Base-by-base conservation (phyloP, 305 asterid species). In the Ilex paraguariensis region DNA sequence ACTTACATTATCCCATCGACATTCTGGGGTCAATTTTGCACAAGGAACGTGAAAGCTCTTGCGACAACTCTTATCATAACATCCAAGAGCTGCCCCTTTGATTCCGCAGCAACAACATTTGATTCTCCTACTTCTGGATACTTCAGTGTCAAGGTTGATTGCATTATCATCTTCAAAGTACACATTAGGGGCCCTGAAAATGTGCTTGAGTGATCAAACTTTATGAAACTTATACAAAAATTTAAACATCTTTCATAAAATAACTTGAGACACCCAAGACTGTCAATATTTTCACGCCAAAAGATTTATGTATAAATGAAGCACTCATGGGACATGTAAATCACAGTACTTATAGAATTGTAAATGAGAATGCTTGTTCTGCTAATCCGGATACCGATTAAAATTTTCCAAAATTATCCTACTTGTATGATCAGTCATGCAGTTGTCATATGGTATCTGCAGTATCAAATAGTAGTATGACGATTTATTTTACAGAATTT, bases 41-140 rank as follows among this genome's bases (percentile, higher is more conserved):
- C 99, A 93, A 56, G 99, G 71, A 72, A 90, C 87, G 69, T 93
- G 99, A 81, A 87, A 90, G 74, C 97, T 93, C 81, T 70, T 90
- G 68, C 91, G 91, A 73, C 99, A 93, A 70, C 84, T 84, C 73
- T 75, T 88, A 40, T 83, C 92, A 36, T 84, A 93, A 75, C 99
- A 93, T 15, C 99, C 99, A 28, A 93, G 97, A 65, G 97, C 92
- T 60, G 97, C 99, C 45, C 99, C 99, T 69, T 82, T 90, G 75
- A 72, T 68, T 59, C 96, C 95, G 79, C 99, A 93, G 74, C 88
- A 82, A 63, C 79, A 75, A 76, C 99, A 93, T 60, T 64, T 84
- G 56, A 90, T 83, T 72, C 85, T 79, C 57, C 86, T 75, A 70
- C 98, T 93, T 82, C 98, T 90, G 21, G 81, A 70, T 73, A 93